Evolutionary conservation across 73 alveolate species (phyloP).

Genomic region (Paramecium sexaurelia): DNA sequence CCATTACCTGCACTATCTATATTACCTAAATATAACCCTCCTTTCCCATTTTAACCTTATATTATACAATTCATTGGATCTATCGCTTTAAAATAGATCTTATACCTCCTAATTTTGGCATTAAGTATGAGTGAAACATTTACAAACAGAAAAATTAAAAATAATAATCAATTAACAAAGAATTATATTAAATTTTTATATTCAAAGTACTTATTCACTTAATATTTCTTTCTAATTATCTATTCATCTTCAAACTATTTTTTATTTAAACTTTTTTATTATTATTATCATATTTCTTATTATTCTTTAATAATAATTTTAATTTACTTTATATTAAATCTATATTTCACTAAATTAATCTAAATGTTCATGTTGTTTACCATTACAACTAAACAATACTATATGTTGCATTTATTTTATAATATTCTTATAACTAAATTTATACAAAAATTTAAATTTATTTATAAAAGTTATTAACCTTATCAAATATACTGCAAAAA

Average conservation of each 20-base stretch:
- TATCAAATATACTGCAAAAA: not conserved
- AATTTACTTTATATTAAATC: too few species aligned
- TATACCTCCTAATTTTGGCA: constrained; percentile 25
- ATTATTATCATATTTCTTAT: too few species aligned
- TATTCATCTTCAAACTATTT: not conserved
- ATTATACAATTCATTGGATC: constrained; percentile 70
- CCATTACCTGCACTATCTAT: constrained; percentile 65
- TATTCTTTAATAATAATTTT: too few species aligned
- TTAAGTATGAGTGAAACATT: constrained; percentile 22
- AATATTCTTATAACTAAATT: too few species aligned
- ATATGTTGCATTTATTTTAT: too few species aligned
- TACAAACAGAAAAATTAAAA: constrained; percentile 32
- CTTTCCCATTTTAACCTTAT: constrained; percentile 34
- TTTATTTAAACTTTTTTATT: not conserved
- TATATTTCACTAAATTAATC: too few species aligned
- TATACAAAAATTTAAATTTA: too few species aligned
- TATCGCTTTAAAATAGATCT: not conserved
- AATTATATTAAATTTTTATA: constrained; percentile 4
- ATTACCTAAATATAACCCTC: constrained; percentile 67
- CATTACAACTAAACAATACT: too few species aligned
- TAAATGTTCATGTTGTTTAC: too few species aligned
- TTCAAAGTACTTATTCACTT: constrained; percentile 70
- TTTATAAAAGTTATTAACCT: too few species aligned
- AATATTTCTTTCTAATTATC: not conserved
- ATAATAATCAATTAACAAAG: constrained; percentile 7